Evolutionary conservation across 2,329 filamentous ascomycete genomes (phyloP).

Genomic region (Colletotrichum sp.): DNA sequence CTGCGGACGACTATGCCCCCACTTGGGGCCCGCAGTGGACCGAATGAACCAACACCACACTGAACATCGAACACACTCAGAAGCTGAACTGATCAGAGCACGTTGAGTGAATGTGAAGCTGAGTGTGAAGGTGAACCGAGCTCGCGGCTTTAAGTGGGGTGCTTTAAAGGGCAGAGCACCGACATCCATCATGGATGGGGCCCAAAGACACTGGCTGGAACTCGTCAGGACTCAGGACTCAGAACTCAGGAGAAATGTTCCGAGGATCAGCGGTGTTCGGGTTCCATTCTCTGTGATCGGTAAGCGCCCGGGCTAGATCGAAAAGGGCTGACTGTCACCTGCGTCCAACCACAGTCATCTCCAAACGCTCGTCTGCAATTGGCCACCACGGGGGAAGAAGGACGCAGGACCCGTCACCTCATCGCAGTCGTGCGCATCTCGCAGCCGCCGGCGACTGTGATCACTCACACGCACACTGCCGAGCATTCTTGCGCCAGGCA

Average conservation of each 20-base stretch:
- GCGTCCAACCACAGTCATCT: not conserved
- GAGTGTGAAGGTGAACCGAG: not conserved
- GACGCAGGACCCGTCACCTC: not conserved
- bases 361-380: not conserved
- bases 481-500: not conserved
- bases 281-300: not conserved
- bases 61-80: not conserved
- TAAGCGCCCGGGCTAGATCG: conserved; percentile 10
- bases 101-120: not conserved
- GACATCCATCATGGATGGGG: not conserved
- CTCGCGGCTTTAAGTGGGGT: not conserved
- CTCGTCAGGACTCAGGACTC: too few relatives aligned
- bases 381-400: not conserved
- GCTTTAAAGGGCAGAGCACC: not conserved
- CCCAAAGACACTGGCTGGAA: not conserved
- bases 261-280: not conserved
- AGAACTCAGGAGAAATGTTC: not conserved
- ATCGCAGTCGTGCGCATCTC: not conserved
- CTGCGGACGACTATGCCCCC: not conserved
- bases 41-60: not conserved
- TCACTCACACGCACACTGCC: not conserved
- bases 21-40: not conserved
- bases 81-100: not conserved
- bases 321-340: not conserved
- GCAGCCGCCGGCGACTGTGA: conserved; percentile 5